phyloP scores from a whole-genome alignment of 148 eudicot species.

The Fagopyrum homotropicum region DNA sequence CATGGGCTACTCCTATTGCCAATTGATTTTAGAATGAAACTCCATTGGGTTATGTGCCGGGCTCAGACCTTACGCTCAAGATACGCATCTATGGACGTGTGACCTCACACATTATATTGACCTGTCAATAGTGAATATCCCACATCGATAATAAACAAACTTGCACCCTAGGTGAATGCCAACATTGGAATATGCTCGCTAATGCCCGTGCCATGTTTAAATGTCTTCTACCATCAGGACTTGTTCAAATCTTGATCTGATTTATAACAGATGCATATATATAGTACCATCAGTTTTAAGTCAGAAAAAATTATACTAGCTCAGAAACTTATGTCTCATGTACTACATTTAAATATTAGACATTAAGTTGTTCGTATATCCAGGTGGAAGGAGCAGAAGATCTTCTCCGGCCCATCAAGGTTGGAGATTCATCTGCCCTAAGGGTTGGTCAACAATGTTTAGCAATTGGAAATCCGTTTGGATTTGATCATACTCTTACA shows the following conservation, averaged over 20 bases:
- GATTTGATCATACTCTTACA: constrained; percentile 98
- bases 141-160: neutral
- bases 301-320: neutral
- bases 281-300: neutral
- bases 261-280: neutral
- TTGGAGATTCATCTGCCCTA: constrained; percentile 69
- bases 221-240: neutral
- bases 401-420: constrained; percentile 72
- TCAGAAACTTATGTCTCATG: neutral
- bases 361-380: constrained; percentile 1
- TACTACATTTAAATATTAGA: neutral
- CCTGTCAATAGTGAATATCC: too few relatives aligned
- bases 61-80: too few relatives aligned
- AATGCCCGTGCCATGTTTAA: neutral
- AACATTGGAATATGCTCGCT: neutral
- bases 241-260: neutral
- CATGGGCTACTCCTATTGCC: too few relatives aligned
- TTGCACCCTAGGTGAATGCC: neutral
- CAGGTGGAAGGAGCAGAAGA: constrained; percentile 87
- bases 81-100: too few relatives aligned
- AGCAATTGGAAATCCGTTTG: constrained; percentile 99
- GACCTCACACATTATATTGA: too few relatives aligned
- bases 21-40: too few relatives aligned
- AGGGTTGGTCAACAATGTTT: constrained; percentile 97
- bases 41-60: too few relatives aligned